Conservation (phyloP, 2,329 filamentous ascomycete species). For the Erysiphe pisi region DNA sequence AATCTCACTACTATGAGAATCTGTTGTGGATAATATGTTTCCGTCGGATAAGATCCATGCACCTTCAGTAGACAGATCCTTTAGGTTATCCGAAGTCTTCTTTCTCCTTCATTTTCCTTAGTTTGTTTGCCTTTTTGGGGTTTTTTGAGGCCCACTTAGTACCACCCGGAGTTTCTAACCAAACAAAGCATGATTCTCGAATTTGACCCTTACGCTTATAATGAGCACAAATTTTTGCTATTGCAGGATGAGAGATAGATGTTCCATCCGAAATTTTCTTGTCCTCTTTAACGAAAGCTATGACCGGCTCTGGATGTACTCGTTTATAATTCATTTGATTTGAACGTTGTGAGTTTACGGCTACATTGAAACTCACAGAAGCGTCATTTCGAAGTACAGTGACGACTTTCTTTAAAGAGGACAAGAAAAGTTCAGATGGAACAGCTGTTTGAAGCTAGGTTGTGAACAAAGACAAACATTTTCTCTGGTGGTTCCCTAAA, state of each 20-base stretch:
- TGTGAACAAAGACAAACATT: too few species aligned
- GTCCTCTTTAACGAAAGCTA: neutral
- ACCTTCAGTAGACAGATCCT: neutral
- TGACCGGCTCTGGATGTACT: neutral
- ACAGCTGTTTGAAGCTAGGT: too few species aligned
- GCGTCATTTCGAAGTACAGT: neutral
- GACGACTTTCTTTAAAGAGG: too few species aligned
- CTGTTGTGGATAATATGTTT: neutral
- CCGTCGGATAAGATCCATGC: neutral
- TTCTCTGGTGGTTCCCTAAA: too few species aligned
- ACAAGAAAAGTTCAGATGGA: too few species aligned
- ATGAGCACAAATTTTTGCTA: slow-evolving; percentile 7
- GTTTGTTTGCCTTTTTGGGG: neutral
- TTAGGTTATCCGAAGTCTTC: neutral
- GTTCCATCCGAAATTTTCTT: neutral
- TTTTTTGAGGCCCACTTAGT: neutral
- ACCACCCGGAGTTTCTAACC: neutral
- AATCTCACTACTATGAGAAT: neutral
- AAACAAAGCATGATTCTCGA: neutral
- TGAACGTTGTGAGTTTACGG: neutral
- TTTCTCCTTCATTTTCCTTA: slow-evolving; percentile 4
- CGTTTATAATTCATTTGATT: neutral
- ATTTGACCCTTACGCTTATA: neutral
- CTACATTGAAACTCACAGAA: neutral
- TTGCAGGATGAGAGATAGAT: neutral